Evolutionary conservation across 208 protist genomes (phyloP), one percentile per base, ranked within the genome.

Genomic region (Leishmania martiniquensis): DNA sequence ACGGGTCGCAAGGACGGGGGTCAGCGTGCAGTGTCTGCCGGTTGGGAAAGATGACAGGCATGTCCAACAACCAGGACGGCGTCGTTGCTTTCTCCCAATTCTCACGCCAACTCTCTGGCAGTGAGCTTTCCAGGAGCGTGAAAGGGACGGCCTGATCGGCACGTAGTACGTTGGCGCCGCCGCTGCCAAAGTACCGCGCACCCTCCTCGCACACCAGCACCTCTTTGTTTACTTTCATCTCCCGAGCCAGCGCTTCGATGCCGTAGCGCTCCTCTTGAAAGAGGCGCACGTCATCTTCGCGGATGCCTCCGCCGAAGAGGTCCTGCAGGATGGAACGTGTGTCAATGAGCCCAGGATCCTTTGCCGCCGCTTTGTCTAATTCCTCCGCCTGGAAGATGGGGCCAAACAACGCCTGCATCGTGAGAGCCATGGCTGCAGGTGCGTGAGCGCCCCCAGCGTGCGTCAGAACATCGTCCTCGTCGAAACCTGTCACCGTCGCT

Each of bases 21-120:
- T 95, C 91, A 70, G 90, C 92, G 78, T 97, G 94, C 71, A 97
- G 75, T 6, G 88, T 91, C 74, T 96, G 94, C 12, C 94, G 91
- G 59, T 95, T 95, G 0, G 92, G 91, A 2, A 78, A 79, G 70
- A 97, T 95, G 45, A 87, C 89, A 0, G 94, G 92, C 94, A 97
- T 96, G 45, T 97, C 91, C 22, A 91, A 76, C 25, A 97, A 75
- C 92, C 92, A 97, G 45, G 86, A 72, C 15, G 76, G 76, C 20
- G 70, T n/a, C 60, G 49, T 4, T 2, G 70, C 63, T 34, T 42
- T 29, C 45, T 55, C 17, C 0, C 69, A 76, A 20, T 81, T 68
- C 29, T 47, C 59, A 4, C 39, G 32, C 76, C 80, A 85, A 37
- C 20, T 34, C 57, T 44, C 47, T 17, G 76, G 86, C 79, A 89